Conservation (phyloP, 805 yeast genomes). For the Teunomyces aglyptinius region DNA sequence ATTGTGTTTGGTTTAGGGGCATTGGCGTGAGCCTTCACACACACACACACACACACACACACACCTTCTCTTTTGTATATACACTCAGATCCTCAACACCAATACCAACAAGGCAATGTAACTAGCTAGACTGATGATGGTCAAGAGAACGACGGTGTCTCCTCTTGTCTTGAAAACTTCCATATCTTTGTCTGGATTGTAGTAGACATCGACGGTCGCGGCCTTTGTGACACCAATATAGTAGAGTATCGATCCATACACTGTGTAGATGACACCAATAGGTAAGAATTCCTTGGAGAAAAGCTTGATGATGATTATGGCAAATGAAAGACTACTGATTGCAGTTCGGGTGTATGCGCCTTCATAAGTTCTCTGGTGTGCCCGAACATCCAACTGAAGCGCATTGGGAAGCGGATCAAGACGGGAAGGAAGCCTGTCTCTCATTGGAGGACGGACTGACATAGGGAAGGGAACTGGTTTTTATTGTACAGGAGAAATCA, state of each 20-base stretch:
- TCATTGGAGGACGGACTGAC: conserved; percentile 7
- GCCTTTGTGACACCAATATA: conserved; percentile 40
- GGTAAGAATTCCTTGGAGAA: conserved; percentile 64
- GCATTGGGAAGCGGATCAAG: conserved; percentile 38
- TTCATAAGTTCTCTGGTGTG: conserved; percentile 80
- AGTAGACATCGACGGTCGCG: conserved; percentile 33
- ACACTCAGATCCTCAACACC: conserved; percentile 40
- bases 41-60: not conserved
- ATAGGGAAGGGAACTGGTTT: not conserved
- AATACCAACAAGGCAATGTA: conserved; percentile 53
- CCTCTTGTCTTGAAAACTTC: conserved; percentile 61
- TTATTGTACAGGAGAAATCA: not conserved
- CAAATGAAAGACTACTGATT: conserved; percentile 63
- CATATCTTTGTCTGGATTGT: conserved; percentile 34
- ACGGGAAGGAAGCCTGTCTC: conserved; percentile 28
- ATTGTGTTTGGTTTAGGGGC: conserved; percentile 82
- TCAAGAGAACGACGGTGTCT: conserved; percentile 52
- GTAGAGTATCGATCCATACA: conserved; percentile 50
- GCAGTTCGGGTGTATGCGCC: conserved; percentile 81
- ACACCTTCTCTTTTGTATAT: too few relatives aligned
- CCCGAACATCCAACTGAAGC: conserved; percentile 53
- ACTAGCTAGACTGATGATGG: conserved; percentile 48
- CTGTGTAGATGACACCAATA: conserved; percentile 63
- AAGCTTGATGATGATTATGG: conserved; percentile 61
- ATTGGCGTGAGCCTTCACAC: too few relatives aligned